These are phyloP conservation scores for Pleurotus salmoneostramineus DNA, from an alignment of 768 basidiomycete genomes.

Conservation along the genomic window DNA sequence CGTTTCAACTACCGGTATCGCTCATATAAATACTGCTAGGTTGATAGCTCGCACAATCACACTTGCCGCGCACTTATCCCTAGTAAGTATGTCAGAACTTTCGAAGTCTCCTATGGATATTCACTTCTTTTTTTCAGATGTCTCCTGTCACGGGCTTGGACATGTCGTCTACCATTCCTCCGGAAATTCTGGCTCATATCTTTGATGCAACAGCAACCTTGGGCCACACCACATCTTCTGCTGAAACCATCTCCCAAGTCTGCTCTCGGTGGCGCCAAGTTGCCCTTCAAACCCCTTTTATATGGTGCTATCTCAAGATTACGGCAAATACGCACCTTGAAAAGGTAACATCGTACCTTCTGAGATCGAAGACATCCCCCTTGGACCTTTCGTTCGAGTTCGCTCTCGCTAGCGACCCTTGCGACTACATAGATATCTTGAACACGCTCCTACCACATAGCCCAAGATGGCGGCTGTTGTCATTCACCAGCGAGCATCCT, in stretches of 20 bases:
- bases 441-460: neutral
- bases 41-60: too few relatives aligned
- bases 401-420: neutral
- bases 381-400: neutral
- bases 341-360: neutral
- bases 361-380: neutral
- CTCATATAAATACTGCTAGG: too few relatives aligned
- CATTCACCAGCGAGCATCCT: neutral
- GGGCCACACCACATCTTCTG: slow-evolving; percentile 24
- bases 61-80: too few relatives aligned
- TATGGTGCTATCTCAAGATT: slow-evolving; percentile 51
- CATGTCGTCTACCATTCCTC: neutral
- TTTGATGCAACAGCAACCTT: neutral
- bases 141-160: neutral
- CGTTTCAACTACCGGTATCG: too few relatives aligned
- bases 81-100: too few relatives aligned
- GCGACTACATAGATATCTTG: neutral
- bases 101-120: too few relatives aligned
- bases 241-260: slow-evolving; percentile 54
- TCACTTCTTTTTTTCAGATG: too few relatives aligned
- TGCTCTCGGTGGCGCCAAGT: slow-evolving; percentile 54
- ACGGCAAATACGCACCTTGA: neutral
- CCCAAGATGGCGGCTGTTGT: neutral
- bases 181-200: neutral
- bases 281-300: slow-evolving; percentile 41